Base-by-base conservation (phyloP, 163 green algal species). In the Scenedesmus sp. region DNA sequence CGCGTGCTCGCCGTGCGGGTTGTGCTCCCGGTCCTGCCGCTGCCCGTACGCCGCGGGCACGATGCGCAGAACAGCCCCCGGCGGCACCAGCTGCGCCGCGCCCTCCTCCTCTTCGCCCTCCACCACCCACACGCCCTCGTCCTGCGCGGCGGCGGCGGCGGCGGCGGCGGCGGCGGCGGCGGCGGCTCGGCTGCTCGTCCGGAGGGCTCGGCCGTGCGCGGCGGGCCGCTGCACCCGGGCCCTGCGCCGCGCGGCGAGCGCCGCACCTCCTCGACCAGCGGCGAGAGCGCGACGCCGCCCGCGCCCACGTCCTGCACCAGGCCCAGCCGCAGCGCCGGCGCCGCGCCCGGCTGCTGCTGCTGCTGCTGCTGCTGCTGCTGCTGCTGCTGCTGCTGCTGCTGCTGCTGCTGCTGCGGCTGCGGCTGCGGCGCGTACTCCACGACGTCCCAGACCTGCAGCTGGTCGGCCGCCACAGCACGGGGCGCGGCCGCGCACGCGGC, bases 1-100 rank as follows among this genome's bases (percentile, higher is more conserved):
- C 63, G 74, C 74, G 45, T 81, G 74, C 63, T 81, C 74, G n/a
- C 74, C 74, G 66, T 81, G 74, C 3, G 74, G 74, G 29, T 81
- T 81, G 74, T 81, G 74, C 31, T 81, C 48, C n/a, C 44, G 63
- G 62, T 81, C 74, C 63, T 81, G 74, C 62, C 57, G 56, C 62
- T 81, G 74, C 24, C 71, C 51, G 34, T 50, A 80, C 42, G 51
- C 71, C 22, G 57, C 26, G 33, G 71, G 57, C 13, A 80, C 28
- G 24, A 80, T 28, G 22, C 45, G 36, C 18, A 63, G 10, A 15
- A 80, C 56, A 53, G 15, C 20, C 20, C 17, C 26, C 9, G 24
- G 31, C 57, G 58, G 26, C 56, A 80, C 45, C 39, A 51, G 11
- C 44, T 72, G 71, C 58, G 63, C 44, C 5, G 47, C 45, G 22